Base-by-base conservation (phyloP, 495 filamentous ascomycete species). In the Penicillium bialowiezense region DNA sequence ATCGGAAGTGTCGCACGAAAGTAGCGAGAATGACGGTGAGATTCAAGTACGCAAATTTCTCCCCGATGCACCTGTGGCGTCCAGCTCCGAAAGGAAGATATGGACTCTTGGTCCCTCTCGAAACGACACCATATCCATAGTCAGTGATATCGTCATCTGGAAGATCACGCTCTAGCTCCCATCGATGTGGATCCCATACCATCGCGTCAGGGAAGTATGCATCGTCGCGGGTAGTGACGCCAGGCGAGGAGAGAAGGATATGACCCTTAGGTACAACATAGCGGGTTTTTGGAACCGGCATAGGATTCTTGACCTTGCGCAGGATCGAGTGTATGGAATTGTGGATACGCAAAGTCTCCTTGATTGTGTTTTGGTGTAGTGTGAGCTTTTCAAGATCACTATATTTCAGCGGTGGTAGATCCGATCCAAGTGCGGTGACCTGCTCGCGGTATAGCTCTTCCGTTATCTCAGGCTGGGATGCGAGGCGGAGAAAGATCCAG, bases 271-370 rank as follows among this genome's bases (percentile, higher is more conserved):
- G 76, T 33, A 77, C 75, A 14, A 72, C 67, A 50, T 73, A 75
- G 5, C 63, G 55, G 8, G 73, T 74, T 29, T 68, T 71, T 19
- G 70, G 67, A 3, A 77, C 66, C 13, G 67, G 63, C 68, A 85
- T 74, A 21, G 82, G 80, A 46, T 74, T 77, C 58, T 81, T 84
- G 48, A 84, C 81, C 34, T 74, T 73, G 48, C 81, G 75, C 55
- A 85, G 77, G 50, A 85, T 80, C 28, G 71, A 76, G 60, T 85
- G 81, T 46, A 85, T 85, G 1, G 81, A 80, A 13, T 80, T 71
- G 61, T 84, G 80, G 21, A 85, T 65, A 38, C 81, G 78, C 9
- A 85, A 69, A 15, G 81, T 85, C 58, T 85, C 81, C 53, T 78
- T 78, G 52, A 85, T 79, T 10, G 78, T 73, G 50, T 81, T 76